A percentile compares a stretch with the other conserved stretches of the same genome.
These are phyloP conservation scores for Microsporum audouinii DNA, from an alignment of 2,329 filamentous ascomycete genomes.

Conservation along the genomic window DNA sequence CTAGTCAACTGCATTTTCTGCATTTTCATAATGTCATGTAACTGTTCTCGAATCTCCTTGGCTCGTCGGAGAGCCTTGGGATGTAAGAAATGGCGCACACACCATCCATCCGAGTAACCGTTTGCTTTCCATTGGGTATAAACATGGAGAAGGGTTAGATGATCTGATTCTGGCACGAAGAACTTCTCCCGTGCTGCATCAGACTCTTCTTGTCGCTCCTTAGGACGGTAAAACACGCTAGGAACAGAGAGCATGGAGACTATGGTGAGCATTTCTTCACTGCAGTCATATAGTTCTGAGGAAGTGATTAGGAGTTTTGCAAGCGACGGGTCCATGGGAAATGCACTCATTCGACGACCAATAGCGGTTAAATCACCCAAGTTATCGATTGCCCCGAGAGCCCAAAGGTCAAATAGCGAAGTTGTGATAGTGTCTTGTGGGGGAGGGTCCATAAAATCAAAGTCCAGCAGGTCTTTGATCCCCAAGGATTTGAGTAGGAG, in stretches of 20 bases:
- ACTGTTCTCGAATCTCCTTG: conserved; percentile 87
- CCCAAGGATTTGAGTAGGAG: conserved; percentile 87
- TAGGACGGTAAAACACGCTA: conserved; percentile 91
- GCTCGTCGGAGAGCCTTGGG: conserved; percentile 85
- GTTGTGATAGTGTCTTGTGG: conserved; percentile 97
- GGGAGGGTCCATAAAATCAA: conserved; percentile 98
- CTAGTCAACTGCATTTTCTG: conserved; percentile 80
- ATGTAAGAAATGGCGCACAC: conserved; percentile 83
- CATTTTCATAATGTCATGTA: conserved; percentile 85
- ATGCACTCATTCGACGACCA: conserved; percentile 87
- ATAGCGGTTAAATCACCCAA: conserved; percentile 81
- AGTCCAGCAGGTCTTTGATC: conserved; percentile 86
- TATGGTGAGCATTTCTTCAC: conserved; percentile 95
- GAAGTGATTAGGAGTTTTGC: conserved; percentile 92
- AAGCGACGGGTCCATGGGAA: conserved; percentile 93
- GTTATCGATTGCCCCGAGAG: conserved; percentile 84
- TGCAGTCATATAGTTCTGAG: conserved; percentile 78
- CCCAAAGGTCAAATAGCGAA: conserved; percentile 95
- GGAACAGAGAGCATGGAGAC: conserved; percentile 97
- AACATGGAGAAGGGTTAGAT: conserved; percentile 88
- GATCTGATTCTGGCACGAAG: conserved; percentile 94
- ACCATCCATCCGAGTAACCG: conserved; percentile 83
- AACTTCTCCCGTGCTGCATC: conserved; percentile 95
- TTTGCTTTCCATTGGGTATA: conserved; percentile 94
- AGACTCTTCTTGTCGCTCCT: conserved; percentile 91